Base-by-base conservation (phyloP, 2,329 filamentous ascomycete genomes). In the Cytospora mali region DNA sequence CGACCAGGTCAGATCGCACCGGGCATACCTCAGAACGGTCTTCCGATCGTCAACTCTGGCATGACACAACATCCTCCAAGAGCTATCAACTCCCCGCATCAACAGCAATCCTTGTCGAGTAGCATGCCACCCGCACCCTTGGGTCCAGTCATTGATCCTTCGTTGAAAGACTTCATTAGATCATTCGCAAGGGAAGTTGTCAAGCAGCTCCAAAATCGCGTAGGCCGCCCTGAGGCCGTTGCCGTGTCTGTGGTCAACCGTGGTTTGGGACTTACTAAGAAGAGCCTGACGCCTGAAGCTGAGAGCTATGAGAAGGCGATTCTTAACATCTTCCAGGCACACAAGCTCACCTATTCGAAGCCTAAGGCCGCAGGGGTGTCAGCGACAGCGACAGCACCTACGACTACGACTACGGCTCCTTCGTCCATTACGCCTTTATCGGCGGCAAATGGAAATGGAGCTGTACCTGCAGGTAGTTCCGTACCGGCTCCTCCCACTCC, bases 171-270 rank as follows among this genome's bases (percentile, higher is more conserved):
- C 7, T 76, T 78, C 16, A 75, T 84, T 21, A 74, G 76, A 35
- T 75, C 75, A 21, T 77, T 84, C 69, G 81, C 80, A 67, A 76
- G 77, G 13, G 78, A 80, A 11, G 73, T 84, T 18, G 74, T 79
- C 13, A 75, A 77, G 57, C 80, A 80, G 61, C 74, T 83, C 49
- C 75, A 75, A 55, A 78, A 77, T 65, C 76, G 77, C 1, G 74
- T 75, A 16, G 74, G 75, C 14, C 75, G 77, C 61, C 74, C 79
- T 18, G 77, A 82, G 62, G 78, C 76, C 27, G 77, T 83, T 27
- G 79, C 82, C 64, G 81, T 83, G 76, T 82, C 80, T 7, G 81
- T 81, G 14, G 73, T 84, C 65, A 83, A 83, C 65, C 80, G 81
- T 28, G 80, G 77, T 51, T 71, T 84, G 11, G 80, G 80, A 0